A percentile compares a stretch with the other conserved stretches of the same genome.
Conservation (phyloP, 306 rosid species). For the Oemleria cerasiformis region DNA sequence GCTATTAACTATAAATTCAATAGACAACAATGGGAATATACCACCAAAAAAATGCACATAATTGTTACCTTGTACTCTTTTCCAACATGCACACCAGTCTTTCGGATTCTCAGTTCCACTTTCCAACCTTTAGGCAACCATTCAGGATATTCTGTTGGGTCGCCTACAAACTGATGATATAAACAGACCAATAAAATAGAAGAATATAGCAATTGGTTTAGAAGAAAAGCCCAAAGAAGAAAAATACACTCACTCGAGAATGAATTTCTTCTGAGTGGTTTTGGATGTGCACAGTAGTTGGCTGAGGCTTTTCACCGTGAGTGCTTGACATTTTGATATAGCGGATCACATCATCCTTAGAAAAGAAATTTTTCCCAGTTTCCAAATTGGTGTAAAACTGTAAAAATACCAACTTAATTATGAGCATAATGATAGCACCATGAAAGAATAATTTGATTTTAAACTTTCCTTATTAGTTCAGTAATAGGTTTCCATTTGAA, state of each 20-base stretch:
- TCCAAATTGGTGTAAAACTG: conserved; percentile 37
- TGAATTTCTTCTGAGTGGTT: conserved; percentile 23
- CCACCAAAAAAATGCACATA: conserved; percentile 17
- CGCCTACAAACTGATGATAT: conserved; percentile 40
- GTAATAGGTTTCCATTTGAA: background rate
- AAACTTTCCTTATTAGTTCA: background rate
- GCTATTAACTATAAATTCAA: background rate
- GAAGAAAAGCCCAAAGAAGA: conserved; percentile 14
- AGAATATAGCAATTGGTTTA: conserved; percentile 14
- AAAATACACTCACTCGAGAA: conserved; percentile 44
- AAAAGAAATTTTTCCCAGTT: conserved; percentile 38
- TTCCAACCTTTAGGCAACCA: conserved; percentile 94
- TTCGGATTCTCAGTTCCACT: conserved; percentile 57
- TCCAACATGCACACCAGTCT: conserved; percentile 65
- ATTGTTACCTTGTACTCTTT: conserved; percentile 60
- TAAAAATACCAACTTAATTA: conserved; percentile 25
- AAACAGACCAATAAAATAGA: conserved; percentile 15
- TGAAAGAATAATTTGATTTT: background rate
- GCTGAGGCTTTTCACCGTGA: background rate
- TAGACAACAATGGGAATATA: background rate
- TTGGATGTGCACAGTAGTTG: conserved; percentile 7
- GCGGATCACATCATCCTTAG: conserved; percentile 36
- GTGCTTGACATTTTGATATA: conserved; percentile 18
- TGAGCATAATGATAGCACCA: conserved; percentile 2
- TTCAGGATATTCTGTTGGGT: conserved; percentile 49